Base-by-base conservation (phyloP, 148 eudicot genomes). In the Amaranthus palmeri region DNA sequence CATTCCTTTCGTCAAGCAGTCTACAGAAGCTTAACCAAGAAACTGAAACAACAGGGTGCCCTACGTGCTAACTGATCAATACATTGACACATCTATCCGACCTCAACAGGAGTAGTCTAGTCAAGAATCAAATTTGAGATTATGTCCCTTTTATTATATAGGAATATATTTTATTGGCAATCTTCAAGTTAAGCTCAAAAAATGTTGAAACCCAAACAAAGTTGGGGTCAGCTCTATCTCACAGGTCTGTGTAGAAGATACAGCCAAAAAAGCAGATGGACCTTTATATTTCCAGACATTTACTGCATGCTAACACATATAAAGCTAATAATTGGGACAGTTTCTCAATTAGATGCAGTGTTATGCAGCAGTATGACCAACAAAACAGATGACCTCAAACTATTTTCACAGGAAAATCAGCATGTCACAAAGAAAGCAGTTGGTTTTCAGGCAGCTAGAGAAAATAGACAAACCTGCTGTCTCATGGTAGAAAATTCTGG, bases 401-500 rank as follows among this genome's bases (percentile, higher is more conserved):
- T 45, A 69, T 12, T 54, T 71, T 47, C 47, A 54, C 61, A 47
- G 46, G 57, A 14, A 4, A 11, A 13, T 40, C 72, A 66, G 45
- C 54, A 59, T 8, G 1, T 43, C 13, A 62, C 55, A 53, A 61
- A 43, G 6, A 53, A 61, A 14, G 46, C 12, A 66, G 18, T 14
- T 42, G 50, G 8, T 67, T 25, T 40, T 46, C 14, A 45, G 4
- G 10, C 40, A 18, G 14, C 17, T 14, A 49, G n/a, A 69, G 41
- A 13, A 65, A 12, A 42, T 25, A 53, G 67, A 61, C 56, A 67
- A 76, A 95, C 98, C 96, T 91, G 98, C 78, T 95, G 98, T 67
- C 98, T 85, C 97, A 89, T 89, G 54, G 97, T 84, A 36, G 98
- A 95, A 79, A 95, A 95, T 73, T 95, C 98, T 44, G 97, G 98